A percentile compares a stretch with the other conserved stretches of the same genome.
These are phyloP conservation scores for Chlorociboria aeruginascens DNA, from an alignment of 495 filamentous ascomycete species.

Conservation along the genomic window DNA sequence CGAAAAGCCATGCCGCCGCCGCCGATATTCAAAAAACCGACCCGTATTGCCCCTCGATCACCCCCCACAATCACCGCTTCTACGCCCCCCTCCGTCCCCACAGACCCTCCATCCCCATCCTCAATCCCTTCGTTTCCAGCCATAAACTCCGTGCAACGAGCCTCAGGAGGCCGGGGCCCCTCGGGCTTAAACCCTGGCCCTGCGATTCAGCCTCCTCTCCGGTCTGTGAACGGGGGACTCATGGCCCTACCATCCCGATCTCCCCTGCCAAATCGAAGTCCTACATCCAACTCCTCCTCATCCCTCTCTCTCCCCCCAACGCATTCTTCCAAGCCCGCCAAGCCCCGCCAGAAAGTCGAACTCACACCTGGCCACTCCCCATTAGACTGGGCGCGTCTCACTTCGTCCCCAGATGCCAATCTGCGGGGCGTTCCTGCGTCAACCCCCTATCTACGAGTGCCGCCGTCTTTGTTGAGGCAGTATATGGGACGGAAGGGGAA, in stretches of 20 bases:
- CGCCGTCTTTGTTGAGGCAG: constrained; percentile 61
- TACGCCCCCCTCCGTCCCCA: constrained; percentile 5
- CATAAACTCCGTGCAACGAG: constrained; percentile 29
- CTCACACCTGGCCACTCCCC: constrained; percentile 83
- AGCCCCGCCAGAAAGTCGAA: constrained; percentile 45
- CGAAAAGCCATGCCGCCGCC: constrained; percentile 24
- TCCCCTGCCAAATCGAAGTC: constrained; percentile 24
- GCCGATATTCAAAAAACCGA: constrained; percentile 10
- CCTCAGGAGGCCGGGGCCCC: constrained; percentile 16
- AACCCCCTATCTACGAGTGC: constrained; percentile 45
- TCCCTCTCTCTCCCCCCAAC: constrained; percentile 35
- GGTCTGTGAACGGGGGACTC: constrained; percentile 1
- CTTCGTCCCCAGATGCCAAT: constrained; percentile 48
- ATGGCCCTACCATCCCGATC: constrained; percentile 14
- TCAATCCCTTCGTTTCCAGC: constrained; percentile 26
- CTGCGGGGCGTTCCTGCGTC: constrained; percentile 44
- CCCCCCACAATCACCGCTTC: constrained; percentile 3
- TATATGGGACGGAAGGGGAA: constrained; percentile 70
- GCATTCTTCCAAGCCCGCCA: constrained; percentile 31
- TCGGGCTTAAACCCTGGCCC: constrained; percentile 9
- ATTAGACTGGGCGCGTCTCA: constrained; percentile 85
- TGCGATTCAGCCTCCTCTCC: constrained; percentile 11
- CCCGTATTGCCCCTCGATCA: background rate
- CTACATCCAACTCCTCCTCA: constrained; percentile 8
- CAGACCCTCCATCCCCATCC: background rate